Conservation (phyloP, 208 protist species). For the Trypanosoma cruzi region DNA sequence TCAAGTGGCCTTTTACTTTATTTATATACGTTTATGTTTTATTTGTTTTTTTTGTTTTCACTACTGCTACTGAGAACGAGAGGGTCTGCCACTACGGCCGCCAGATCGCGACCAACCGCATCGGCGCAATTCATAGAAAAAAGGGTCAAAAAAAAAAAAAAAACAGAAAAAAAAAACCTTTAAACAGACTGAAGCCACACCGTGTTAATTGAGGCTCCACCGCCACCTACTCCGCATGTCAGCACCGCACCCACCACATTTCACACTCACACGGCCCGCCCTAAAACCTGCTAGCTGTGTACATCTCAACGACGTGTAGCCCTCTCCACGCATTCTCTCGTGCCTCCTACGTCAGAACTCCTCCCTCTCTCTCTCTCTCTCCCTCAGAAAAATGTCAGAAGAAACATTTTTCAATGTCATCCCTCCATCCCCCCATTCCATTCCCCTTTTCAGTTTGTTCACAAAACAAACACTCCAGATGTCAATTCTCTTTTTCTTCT, state of each 20-base stretch:
- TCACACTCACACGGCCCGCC: background rate
- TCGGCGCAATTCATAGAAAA: background rate
- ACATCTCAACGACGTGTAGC: background rate
- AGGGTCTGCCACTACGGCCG: background rate
- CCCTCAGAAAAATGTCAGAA: background rate
- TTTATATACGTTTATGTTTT: background rate
- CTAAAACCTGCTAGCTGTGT: background rate
- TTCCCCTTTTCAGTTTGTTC: background rate
- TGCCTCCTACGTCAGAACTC: background rate
- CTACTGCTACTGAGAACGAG: background rate
- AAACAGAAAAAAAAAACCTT: slow-evolving; percentile 17
- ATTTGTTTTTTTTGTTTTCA: too few relatives aligned
- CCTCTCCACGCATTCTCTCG: background rate
- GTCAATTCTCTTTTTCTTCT: background rate
- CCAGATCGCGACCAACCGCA: background rate
- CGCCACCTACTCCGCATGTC: background rate
- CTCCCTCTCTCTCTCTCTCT: background rate
- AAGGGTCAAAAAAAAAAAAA: background rate
- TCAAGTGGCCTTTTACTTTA: background rate
- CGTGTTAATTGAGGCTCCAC: background rate
- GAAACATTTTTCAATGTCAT: background rate
- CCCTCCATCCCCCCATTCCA: background rate
- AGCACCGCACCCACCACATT: background rate
- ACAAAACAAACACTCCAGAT: background rate
- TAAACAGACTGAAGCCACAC: background rate